Base-by-base conservation (phyloP, 495 filamentous ascomycete species). In the Aspergillus cristatus region DNA sequence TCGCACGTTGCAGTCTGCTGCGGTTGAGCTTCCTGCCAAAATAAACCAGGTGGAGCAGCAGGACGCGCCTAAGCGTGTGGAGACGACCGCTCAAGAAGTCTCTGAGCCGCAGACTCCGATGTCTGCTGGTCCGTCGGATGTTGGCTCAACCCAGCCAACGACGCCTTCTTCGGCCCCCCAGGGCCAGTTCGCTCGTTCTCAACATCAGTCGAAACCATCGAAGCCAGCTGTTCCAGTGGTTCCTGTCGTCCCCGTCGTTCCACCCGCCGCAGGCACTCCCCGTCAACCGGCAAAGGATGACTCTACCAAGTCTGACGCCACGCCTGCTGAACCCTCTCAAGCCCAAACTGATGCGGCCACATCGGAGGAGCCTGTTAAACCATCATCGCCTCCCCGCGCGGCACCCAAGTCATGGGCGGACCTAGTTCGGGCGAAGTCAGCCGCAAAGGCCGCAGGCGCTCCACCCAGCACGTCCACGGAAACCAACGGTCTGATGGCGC, bases 321-420 rank as follows among this genome's bases (percentile, higher is more conserved):
- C 34, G 10, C 43, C 54, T 12, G 40, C 54, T n/a, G 32, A 53
- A 29, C 7, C 42, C 14, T 45, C 48, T 12, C 30, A 48, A 12
- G 35, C 53, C 15, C 55, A 66, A 42, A 22, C 48, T 1, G 36
- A 51, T 8, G 37, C 57, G 14, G 37, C 38, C 13, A 36, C 52
- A 14, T 38, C 51, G 12, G 57, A 67, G 17, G 50, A 54, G 15
- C 7, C 51, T 8, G 40, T 46, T 6, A 57, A 68, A 11, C 51
- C 70, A 30, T 57, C 58, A 14, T 54, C 65, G 3, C 54, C 72
- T 18, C 43, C 62, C 3, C 66, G 60, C 28, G 42, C 62, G 3
- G 58, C 54, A 30, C 81, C 81, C 3, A 87, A 84, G 53, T 79
- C 81, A 3, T 93, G 86, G 86, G 78, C 84, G 7, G 81, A 82